phyloP scores from a whole-genome alignment of 2,329 filamentous ascomycete genomes.

The Eurotiales sp. region DNA sequence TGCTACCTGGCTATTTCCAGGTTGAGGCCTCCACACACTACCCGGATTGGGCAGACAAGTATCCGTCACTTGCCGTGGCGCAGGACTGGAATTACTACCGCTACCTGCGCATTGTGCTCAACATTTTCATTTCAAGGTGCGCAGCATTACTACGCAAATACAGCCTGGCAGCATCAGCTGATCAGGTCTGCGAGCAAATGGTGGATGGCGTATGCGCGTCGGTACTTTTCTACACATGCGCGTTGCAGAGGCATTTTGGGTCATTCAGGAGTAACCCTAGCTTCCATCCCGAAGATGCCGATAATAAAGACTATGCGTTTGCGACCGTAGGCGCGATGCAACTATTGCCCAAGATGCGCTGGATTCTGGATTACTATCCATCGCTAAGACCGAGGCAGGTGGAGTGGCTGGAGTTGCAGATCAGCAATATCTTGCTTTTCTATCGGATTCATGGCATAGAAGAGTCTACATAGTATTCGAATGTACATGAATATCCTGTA shows the following conservation, averaged over 20 bases:
- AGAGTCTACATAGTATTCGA: neutral
- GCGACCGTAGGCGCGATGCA: neutral
- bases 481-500: too few relatives aligned
- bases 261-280: neutral
- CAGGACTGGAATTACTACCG: slow-evolving; percentile 9
- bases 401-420: neutral
- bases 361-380: neutral
- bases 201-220: slow-evolving; percentile 7
- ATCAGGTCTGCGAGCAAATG: slow-evolving; percentile 8
- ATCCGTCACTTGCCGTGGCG: slow-evolving; percentile 3
- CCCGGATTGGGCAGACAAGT: slow-evolving; percentile 4
- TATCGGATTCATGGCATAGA: neutral
- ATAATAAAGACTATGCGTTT: neutral
- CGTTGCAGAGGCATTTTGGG: neutral
- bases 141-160: slow-evolving; percentile 1
- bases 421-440: slow-evolving; percentile 3
- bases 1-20: neutral
- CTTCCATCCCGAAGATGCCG: neutral
- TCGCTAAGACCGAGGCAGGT: neutral
- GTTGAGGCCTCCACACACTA: neutral
- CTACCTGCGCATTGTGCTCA: slow-evolving; percentile 6
- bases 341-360: slow-evolving; percentile 3
- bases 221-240: neutral
- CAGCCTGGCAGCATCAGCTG: neutral
- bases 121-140: slow-evolving; percentile 6